A percentile compares a stretch with the other conserved stretches of the same genome.
Evolutionary conservation across 257 asterid genomes (phyloP).

Genomic region (Thymus mandschuricus): DNA sequence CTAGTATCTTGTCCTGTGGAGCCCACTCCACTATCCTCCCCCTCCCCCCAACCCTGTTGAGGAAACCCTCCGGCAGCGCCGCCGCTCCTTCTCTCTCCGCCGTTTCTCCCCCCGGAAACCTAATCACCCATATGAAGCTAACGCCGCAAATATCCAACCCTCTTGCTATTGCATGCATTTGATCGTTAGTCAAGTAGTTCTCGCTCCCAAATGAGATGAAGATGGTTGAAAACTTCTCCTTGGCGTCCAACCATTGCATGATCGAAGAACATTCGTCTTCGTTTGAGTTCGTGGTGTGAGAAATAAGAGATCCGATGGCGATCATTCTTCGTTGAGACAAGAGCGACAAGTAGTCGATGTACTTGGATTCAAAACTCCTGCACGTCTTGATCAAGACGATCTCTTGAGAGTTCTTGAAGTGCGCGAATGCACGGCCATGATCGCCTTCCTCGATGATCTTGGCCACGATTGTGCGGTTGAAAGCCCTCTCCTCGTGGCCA

Average conservation of each 20-base stretch:
- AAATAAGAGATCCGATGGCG: slow-evolving; percentile 42
- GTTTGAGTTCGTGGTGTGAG: not conserved
- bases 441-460: not conserved
- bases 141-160: slow-evolving; percentile 40
- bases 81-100: slow-evolving; percentile 14
- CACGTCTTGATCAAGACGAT: slow-evolving; percentile 42
- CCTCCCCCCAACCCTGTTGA: slow-evolving; percentile 37
- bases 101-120: slow-evolving; percentile 36
- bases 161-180: slow-evolving; percentile 41
- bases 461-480: not conserved
- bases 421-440: slow-evolving; percentile 17
- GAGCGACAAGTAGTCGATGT: slow-evolving; percentile 42
- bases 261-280: slow-evolving; percentile 23
- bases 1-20: slow-evolving; percentile 42
- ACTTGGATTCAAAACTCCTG: slow-evolving; percentile 41
- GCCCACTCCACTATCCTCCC: slow-evolving; percentile 50
- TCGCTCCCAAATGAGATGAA: slow-evolving; percentile 56
- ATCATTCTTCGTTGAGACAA: slow-evolving; percentile 26
- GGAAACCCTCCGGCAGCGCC: slow-evolving; percentile 46
- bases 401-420: slow-evolving; percentile 32
- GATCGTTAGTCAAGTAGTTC: slow-evolving; percentile 39
- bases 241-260: slow-evolving; percentile 42
- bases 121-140: slow-evolving; percentile 49
- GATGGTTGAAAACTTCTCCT: slow-evolving; percentile 35
- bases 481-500: slow-evolving; percentile 31